Evolutionary conservation across 1,284 basidiomycete genomes (phyloP), one percentile per base, ranked within the genome.

Genomic region (Ceratobasidium sp.): DNA sequence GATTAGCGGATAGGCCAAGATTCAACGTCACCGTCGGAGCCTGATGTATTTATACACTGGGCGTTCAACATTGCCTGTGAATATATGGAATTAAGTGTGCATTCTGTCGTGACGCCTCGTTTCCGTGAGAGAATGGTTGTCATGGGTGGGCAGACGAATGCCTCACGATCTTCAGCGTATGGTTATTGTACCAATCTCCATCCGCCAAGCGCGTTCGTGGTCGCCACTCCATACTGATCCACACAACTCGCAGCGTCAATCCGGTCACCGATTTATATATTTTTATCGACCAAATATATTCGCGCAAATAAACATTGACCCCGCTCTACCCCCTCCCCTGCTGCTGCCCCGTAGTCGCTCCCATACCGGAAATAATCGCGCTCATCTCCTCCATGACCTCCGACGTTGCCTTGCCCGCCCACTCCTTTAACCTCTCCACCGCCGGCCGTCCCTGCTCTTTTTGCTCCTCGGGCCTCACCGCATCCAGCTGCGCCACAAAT

Each of bases 41-140:
- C 51, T 38, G 44, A 40, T 71, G 67, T 71, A 71, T 69, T 56
- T 58, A 51, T 60, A 42, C 33, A 59, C 11, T 40, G 44, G 56
- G 67, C 46, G 61, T 71, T 71, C 56, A 60, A 71, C 56, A 60
- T 60, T 51, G 56, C 67, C 56, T 21, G 56, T 69, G 53, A 58
- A 69, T 63, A 63, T 63, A 63, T 59, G 23, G 30, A 25, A 36
- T 63, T 23, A 63, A 48, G 28, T 28, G 21, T 63, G 59, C 8
- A 51, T 28, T 62, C 16, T 16, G 25, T 21, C 44, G 23, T 21
- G 42, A 25, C 28, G 30, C 30, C 30, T 33, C 30, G 30, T n/a
- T n/a, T n/a, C n/a, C n/a, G n/a, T n/a, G n/a, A n/a, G n/a, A n/a
- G n/a, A n/a, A n/a, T n/a, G n/a, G n/a, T n/a, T n/a, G n/a, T n/a